A percentile compares a stretch with the other conserved stretches of the same genome.
Evolutionary conservation across 208 protist genomes (phyloP).

Genomic region (Trypanosoma rangeli): DNA sequence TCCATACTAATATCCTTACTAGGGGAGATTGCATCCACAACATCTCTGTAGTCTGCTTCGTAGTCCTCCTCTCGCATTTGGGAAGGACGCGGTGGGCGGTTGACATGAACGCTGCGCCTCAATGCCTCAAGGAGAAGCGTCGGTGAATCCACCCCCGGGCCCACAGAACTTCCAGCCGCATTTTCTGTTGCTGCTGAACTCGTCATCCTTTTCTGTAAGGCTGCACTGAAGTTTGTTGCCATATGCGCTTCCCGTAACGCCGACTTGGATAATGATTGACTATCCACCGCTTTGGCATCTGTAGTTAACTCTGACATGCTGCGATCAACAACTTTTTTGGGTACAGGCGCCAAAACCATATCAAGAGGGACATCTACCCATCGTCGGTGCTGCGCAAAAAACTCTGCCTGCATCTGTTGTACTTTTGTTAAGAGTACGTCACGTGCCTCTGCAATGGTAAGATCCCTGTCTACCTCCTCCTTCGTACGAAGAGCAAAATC

Average conservation of each 20-base stretch:
- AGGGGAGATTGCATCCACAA: not conserved
- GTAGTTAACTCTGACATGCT: not conserved
- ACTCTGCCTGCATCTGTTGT: slow-evolving; percentile 74
- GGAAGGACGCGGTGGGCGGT: slow-evolving; percentile 38
- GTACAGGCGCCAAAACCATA: slow-evolving; percentile 30
- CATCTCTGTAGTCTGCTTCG: slow-evolving; percentile 14
- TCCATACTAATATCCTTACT: not conserved
- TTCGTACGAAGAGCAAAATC: slow-evolving; percentile 53
- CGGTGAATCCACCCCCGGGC: not conserved
- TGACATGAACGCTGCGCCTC: slow-evolving; percentile 20
- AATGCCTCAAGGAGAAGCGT: slow-evolving; percentile 20
- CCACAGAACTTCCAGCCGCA: not conserved
- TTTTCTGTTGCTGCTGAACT: not conserved
- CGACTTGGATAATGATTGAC: slow-evolving; percentile 11
- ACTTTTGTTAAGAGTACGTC: slow-evolving; percentile 74
- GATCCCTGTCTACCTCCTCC: slow-evolving; percentile 48
- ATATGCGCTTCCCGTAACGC: slow-evolving; percentile 14
- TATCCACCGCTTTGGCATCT: not conserved
- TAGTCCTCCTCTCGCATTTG: slow-evolving; percentile 42
- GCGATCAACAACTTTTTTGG: not conserved
- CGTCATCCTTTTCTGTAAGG: not conserved
- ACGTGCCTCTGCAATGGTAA: slow-evolving; percentile 48
- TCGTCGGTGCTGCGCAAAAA: slow-evolving; percentile 69
- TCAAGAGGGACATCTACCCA: slow-evolving; percentile 84
- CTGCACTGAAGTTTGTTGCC: not conserved